Evolutionary conservation across 2,329 filamentous ascomycete genomes (phyloP).

Genomic region (Piedraia hortae): DNA sequence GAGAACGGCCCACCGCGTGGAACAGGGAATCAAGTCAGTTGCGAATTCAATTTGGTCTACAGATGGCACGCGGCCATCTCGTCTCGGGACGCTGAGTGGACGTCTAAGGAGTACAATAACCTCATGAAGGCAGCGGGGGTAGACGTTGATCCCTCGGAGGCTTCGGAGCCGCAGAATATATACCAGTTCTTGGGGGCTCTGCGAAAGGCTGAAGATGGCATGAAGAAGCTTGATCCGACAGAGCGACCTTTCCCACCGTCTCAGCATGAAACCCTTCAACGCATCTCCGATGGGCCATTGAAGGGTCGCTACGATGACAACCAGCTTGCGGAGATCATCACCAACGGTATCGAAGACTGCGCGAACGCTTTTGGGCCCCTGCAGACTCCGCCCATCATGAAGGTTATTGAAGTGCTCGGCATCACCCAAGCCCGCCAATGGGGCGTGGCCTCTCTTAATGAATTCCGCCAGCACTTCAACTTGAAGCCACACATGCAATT

Average conservation of each 20-base stretch:
- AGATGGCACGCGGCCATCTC: conserved; percentile 22
- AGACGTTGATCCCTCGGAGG: conserved; percentile 4
- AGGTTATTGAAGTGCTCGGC: conserved; percentile 32
- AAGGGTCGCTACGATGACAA: conserved; percentile 29
- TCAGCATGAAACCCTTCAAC: conserved; percentile 8
- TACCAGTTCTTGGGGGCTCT: conserved; percentile 10
- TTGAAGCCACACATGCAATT: conserved; percentile 29
- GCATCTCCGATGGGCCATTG: conserved; percentile 9
- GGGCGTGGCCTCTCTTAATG: conserved; percentile 33
- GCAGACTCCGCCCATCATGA: conserved; percentile 30
- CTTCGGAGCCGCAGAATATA: conserved; percentile 7
- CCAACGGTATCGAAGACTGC: conserved; percentile 30
- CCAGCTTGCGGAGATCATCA: conserved; percentile 29
- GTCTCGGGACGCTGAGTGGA: conserved; percentile 19
- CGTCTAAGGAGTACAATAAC: conserved; percentile 13
- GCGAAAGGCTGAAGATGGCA: conserved; percentile 7
- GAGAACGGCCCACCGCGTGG: conserved; percentile 14
- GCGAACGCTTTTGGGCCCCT: conserved; percentile 31
- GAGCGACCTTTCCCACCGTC: conserved; percentile 12
- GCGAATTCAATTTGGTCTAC: conserved; percentile 27
- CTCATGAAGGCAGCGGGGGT: conserved; percentile 1
- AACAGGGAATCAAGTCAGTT: conserved; percentile 23
- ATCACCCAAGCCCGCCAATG: conserved; percentile 34
- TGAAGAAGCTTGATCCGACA: conserved; percentile 9
- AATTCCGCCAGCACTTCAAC: conserved; percentile 35